Evolutionary conservation across 768 basidiomycete species (phyloP), one percentile per base, ranked within the genome.

Genomic region (Lyophyllum semitale): DNA sequence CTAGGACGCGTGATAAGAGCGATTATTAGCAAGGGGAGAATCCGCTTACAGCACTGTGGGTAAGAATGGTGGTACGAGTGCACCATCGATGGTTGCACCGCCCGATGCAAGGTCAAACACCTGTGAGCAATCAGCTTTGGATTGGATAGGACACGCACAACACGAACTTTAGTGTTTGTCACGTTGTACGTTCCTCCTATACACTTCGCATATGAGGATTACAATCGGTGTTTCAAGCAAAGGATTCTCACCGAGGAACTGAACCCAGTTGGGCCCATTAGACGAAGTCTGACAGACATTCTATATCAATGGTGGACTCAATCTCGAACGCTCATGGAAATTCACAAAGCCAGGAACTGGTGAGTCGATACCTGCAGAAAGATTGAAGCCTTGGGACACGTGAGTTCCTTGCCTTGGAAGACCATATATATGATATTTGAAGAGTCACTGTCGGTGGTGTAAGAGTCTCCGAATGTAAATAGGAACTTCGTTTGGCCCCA

Each of bases 401-500:
- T 35, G 22, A 37, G 32, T 15, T 26, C 38, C 22, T 40, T 43
- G 29, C 18, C 50, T 18, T 37, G 23, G 7, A 29, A 15, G n/a
- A 17, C 12, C 26, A 15, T 46, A 18, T n/a, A 2, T 17, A 25
- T 15, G 30, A 17, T 20, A n/a, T 4, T 17, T n/a, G n/a, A n/a
- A 20, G 23, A 41, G 61, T 44, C 48, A 73, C 75, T 72, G 51
- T 80, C 77, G 4, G 81, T 70, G 1, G 82, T 83, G 65, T 87
- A 87, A 0, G 83, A 86, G 60, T 87, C 85, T 9, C 85, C 85
- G 59, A 87, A 87, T 1, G 79, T 74, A 58, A 87, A 82, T 48
- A 86, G 60, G 62, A 77, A 84, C 58, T 84, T 68, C 4, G 80
- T 85, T 13, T 73, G 71, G 12, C 71, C 73, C 84, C 84, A 85